phyloP scores from a whole-genome alignment of 1,284 basidiomycete species.

The Trametes pubescens region DNA sequence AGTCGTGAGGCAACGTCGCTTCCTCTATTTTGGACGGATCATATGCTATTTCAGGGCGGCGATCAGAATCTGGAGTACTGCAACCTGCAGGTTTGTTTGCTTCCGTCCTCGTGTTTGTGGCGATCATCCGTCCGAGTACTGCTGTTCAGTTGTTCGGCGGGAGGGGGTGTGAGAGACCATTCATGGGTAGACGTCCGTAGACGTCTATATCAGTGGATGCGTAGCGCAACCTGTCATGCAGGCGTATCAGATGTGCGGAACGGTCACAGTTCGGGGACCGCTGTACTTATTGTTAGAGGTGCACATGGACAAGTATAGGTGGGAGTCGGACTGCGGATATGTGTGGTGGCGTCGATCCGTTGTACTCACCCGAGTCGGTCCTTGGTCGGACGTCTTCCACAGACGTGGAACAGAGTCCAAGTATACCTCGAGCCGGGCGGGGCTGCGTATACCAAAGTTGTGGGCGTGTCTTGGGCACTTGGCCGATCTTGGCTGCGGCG shows the following conservation, averaged over 20 bases:
- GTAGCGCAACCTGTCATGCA: neutral
- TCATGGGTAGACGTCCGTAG: neutral
- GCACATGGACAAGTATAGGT: constrained; percentile 2
- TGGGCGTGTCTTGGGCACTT: constrained; percentile 14
- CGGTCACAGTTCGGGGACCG: neutral
- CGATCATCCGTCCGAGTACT: too few relatives aligned
- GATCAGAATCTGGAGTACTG: too few relatives aligned
- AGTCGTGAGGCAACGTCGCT: too few relatives aligned
- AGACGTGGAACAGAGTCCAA: constrained; percentile 9
- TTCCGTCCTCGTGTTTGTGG: too few relatives aligned
- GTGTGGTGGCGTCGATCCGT: neutral
- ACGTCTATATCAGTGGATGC: neutral
- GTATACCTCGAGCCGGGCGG: neutral
- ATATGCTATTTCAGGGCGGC: too few relatives aligned
- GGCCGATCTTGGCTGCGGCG: constrained; percentile 17
- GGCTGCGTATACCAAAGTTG: neutral
- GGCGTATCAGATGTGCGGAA: neutral
- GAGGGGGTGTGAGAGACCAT: neutral
- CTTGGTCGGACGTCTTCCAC: constrained; percentile 5
- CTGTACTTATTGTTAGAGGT: neutral
- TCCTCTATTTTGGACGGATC: too few relatives aligned
- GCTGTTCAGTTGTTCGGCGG: too few relatives aligned
- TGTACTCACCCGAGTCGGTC: neutral
- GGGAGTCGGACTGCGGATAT: constrained; percentile 7
- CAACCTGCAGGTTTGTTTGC: too few relatives aligned